phyloP scores from a whole-genome alignment of 345 rosid genomes.

The Rhodamnia argentea region DNA sequence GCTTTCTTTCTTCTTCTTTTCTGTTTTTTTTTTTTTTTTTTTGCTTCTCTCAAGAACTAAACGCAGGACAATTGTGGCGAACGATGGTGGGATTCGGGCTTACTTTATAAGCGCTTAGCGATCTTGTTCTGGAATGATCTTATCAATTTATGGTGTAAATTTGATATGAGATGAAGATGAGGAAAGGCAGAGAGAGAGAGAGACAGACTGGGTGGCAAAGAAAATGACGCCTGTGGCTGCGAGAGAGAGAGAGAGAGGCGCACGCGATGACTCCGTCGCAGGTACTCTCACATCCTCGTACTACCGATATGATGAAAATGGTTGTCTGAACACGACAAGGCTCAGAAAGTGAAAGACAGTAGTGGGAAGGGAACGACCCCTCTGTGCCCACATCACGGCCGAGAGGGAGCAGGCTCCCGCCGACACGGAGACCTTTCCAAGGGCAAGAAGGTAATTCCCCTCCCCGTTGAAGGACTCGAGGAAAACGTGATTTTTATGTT shows the following conservation, averaged over 20 bases:
- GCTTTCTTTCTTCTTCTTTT: neutral
- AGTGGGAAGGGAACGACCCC: neutral
- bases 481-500: neutral
- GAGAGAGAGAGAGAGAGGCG: neutral
- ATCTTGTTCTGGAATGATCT: too few relatives aligned
- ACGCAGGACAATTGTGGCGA: neutral
- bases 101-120: too few relatives aligned
- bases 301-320: neutral
- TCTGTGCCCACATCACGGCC: neutral
- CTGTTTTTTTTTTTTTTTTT: too few relatives aligned
- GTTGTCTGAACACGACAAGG: neutral
- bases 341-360: neutral
- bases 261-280: neutral
- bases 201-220: neutral
- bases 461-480: neutral
- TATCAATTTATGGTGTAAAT: neutral
- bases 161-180: neutral
- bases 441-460: neutral
- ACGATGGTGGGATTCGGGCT: neutral
- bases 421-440: neutral
- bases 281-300: neutral
- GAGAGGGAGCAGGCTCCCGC: neutral
- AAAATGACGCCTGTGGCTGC: neutral
- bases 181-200: neutral
- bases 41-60: too few relatives aligned